Base-by-base conservation (phyloP, 2,329 filamentous ascomycete genomes). In the Apiospora hydei region DNA sequence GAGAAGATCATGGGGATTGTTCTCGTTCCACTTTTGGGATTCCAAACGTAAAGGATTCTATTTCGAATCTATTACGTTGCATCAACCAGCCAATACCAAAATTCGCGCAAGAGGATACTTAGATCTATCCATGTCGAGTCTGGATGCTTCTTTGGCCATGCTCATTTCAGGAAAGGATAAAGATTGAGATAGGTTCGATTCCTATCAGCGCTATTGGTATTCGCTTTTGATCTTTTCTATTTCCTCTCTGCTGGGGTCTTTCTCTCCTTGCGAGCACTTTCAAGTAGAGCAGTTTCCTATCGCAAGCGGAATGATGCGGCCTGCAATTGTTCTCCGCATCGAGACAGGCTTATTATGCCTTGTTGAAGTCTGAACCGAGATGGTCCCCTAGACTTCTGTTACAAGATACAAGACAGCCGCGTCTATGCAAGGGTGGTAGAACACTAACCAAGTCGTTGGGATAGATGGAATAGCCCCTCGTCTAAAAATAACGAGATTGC, bases 41-140 rank as follows among this genome's bases (percentile, higher is more conserved):
- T 44, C 18, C 10, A 24, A 44, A 44, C 41, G 66, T 46, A 61
- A 61, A 7, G 7, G 53, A 11, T 21, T 61, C 53, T n/a, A 61
- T 61, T 61, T 38, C 53, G 30, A 61, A n/a, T n/a, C 53, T 38
- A 61, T 61, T n/a, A 38, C 53, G 53, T 61, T 13, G 30, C 1
- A 8, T 7, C 53, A 18, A 8, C 26, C 51, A 61, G 11, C 53
- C 30, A 61, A 61, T 61, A 38, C 30, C 53, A 11, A 38, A 61
- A 61, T 61, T 61, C 53, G 53, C 53, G 53, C 53, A 61, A 38
- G 30, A 61, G 53, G 53, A 61, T 38, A 38, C 53, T 61, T 26
- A 34, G 24, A 16, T 10, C 26, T 57, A 34, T 34, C 51, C 26
- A 57, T 57, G 51, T 34, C 26, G 51, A 57, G 51, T 57, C 51